Conservation (phyloP, 1,139 yeast genomes). For the Scheffersomyces stambukii region DNA sequence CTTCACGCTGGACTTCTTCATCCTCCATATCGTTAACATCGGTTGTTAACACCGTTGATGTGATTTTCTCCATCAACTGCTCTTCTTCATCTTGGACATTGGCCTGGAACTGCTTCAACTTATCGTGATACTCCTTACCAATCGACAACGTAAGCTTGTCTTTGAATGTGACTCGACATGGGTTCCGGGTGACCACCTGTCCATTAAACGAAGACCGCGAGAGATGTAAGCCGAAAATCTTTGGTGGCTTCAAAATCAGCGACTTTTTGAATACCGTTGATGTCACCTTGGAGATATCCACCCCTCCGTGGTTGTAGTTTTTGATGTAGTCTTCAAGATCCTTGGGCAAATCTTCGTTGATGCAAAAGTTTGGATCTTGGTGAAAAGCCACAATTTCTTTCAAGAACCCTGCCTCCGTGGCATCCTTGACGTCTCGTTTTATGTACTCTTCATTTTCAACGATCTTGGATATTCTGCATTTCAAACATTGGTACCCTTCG, state of each 20-base stretch:
- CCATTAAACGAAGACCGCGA: constrained; percentile 79
- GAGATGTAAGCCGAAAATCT: constrained; percentile 68
- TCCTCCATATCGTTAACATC: constrained; percentile 46
- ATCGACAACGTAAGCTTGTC: constrained; percentile 53
- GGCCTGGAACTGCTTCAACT: constrained; percentile 33
- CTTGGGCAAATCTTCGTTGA: constrained; percentile 57
- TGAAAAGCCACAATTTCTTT: constrained; percentile 26
- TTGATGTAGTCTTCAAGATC: constrained; percentile 44
- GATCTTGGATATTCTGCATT: constrained; percentile 57
- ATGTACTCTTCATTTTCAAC: constrained; percentile 26
- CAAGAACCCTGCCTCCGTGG: constrained; percentile 13
- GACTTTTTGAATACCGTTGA: constrained; percentile 67
- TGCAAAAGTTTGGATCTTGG: constrained; percentile 33
- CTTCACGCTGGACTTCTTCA: constrained; percentile 39
- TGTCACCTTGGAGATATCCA: constrained; percentile 44
- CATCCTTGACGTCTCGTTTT: constrained; percentile 12
- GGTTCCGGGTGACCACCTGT: constrained; percentile 67
- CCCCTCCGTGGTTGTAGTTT: constrained; percentile 39
- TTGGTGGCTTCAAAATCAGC: constrained; percentile 62
- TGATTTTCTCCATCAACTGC: constrained; percentile 9
- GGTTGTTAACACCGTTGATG: constrained; percentile 34
- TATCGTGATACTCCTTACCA: constrained; percentile 41
- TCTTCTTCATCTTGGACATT: constrained; percentile 14
- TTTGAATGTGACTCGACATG: constrained; percentile 66
- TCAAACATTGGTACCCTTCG: constrained; percentile 74